phyloP scores from a whole-genome alignment of 352 stramenopile genomes.

The Phytopythium boreale region DNA sequence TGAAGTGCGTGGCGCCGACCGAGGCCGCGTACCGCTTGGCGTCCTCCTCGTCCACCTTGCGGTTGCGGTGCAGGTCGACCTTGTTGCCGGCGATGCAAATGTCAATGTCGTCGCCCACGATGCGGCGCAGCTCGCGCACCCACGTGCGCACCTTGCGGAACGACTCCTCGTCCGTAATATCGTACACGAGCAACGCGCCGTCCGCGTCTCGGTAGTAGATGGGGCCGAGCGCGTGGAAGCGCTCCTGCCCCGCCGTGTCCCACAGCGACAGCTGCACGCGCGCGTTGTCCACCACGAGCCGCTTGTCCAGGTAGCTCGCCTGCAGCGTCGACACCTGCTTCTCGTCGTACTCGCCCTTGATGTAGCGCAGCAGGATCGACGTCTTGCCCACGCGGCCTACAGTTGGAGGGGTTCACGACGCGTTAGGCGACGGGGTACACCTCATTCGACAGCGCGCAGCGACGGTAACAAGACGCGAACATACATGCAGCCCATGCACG shows the following conservation, averaged over 20 bases:
- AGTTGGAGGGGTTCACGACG: background rate
- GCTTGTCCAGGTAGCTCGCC: conserved; percentile 93
- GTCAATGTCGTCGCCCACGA: conserved; percentile 89
- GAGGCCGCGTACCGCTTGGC: conserved; percentile 82
- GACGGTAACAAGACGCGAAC: background rate
- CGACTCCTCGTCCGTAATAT: conserved; percentile 91
- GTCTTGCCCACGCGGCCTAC: conserved; percentile 93
- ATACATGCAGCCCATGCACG: background rate
- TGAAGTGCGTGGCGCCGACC: conserved; percentile 86
- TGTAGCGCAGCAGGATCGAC: conserved; percentile 93
- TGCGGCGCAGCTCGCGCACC: conserved; percentile 90
- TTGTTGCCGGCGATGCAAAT: conserved; percentile 94
- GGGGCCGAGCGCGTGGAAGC: conserved; percentile 82
- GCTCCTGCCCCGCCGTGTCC: conserved; percentile 87
- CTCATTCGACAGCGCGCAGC: background rate
- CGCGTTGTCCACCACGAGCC: conserved; percentile 76
- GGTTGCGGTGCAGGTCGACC: conserved; percentile 85
- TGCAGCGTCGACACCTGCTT: conserved; percentile 91
- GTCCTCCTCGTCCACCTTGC: conserved; percentile 86
- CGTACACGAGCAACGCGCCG: conserved; percentile 89
- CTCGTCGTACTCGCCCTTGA: conserved; percentile 93
- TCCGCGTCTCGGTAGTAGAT: conserved; percentile 92
- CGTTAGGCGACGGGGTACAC: background rate
- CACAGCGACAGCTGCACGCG: conserved; percentile 84
- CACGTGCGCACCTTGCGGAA: conserved; percentile 91